A percentile compares a stretch with the other conserved stretches of the same genome.
Conservation (phyloP, 2,329 filamentous ascomycete genomes). For the Aspergillus melleus region DNA sequence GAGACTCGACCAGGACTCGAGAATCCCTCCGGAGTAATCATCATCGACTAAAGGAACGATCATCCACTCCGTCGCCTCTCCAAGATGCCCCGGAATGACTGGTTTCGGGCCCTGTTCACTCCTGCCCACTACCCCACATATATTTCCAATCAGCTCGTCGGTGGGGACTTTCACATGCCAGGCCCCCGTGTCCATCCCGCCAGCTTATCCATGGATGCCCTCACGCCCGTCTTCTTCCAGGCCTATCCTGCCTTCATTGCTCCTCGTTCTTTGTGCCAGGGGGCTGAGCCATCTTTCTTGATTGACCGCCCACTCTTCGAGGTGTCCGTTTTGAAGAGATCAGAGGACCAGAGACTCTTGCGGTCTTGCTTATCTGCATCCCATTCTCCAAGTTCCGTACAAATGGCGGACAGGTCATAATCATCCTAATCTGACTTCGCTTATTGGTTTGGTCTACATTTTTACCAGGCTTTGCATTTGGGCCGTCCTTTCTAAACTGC, state of each 20-base stretch:
- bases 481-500: too few relatives aligned
- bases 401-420: neutral
- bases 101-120: neutral
- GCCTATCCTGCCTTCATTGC: neutral
- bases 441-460: neutral
- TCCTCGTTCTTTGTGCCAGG: neutral
- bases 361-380: neutral
- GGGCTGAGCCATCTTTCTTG: neutral
- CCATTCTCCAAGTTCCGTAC: neutral
- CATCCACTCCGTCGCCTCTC: neutral
- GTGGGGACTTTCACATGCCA: slow-evolving; percentile 27
- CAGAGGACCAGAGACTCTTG: neutral
- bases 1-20: neutral
- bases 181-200: slow-evolving; percentile 1
- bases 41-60: neutral
- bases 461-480: too few relatives aligned
- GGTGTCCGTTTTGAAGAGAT: neutral
- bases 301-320: neutral
- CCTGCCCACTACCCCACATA: neutral
- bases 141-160: slow-evolving; percentile 6
- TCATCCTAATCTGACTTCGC: neutral
- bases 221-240: neutral
- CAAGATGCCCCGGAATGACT: neutral
- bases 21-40: neutral
- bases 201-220: slow-evolving; percentile 12